Evolutionary conservation across 148 eudicot species (phyloP).

Genomic region (Heliosperma pusillum): DNA sequence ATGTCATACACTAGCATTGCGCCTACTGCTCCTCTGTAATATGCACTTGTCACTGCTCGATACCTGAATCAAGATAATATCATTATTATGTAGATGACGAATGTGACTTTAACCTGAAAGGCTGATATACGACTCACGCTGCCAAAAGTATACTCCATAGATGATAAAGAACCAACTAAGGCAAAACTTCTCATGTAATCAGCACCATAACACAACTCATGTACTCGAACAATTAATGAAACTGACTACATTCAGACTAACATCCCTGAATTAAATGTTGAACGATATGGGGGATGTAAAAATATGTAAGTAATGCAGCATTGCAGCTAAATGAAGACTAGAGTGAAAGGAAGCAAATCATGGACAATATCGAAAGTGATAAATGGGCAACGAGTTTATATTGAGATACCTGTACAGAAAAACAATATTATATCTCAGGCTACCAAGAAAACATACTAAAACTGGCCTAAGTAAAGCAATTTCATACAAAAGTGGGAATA

Average conservation of each 20-base stretch:
- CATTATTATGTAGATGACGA: neutral
- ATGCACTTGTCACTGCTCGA: slow-evolving; percentile 61
- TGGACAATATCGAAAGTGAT: neutral
- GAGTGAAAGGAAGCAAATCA: neutral
- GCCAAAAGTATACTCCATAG: neutral
- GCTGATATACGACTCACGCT: neutral
- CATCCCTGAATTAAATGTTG: neutral
- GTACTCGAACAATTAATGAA: neutral
- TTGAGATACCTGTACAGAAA: no score
- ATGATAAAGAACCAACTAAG: no score
- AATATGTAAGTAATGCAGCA: neutral
- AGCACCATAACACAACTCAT: neutral
- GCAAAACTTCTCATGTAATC: no score
- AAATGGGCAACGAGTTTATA: no score
- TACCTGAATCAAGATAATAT: slow-evolving; percentile 26
- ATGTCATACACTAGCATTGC: slow-evolving; percentile 58
- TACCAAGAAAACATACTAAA: no score
- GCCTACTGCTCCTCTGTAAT: slow-evolving; percentile 63
- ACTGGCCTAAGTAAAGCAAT: no score
- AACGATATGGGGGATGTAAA: neutral
- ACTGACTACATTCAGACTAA: neutral
- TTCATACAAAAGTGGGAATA: no score
- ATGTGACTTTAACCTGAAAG: neutral
- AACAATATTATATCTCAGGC: no score
- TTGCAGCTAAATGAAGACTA: neutral